phyloP scores from a whole-genome alignment of 2,329 filamentous ascomycete genomes.

The Colletotrichum lupini region DNA sequence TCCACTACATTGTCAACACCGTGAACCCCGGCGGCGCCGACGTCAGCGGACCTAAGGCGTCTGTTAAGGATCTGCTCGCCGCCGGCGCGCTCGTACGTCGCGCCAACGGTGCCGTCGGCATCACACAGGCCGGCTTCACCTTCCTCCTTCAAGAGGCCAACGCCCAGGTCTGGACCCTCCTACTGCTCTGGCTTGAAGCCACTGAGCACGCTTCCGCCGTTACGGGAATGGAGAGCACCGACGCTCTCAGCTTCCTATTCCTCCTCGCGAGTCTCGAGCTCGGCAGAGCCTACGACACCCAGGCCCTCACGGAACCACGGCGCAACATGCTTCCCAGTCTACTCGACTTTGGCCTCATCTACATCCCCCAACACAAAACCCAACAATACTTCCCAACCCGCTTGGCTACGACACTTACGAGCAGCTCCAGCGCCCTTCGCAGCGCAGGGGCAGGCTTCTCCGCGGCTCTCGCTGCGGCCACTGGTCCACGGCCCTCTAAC shows the following conservation, averaged over 20 bases:
- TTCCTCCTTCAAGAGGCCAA: slow-evolving; percentile 96
- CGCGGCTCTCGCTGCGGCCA: slow-evolving; percentile 67
- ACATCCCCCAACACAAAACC: slow-evolving; percentile 69
- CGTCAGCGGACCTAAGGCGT: slow-evolving; percentile 71
- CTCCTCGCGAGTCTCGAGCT: slow-evolving; percentile 93
- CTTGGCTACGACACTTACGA: slow-evolving; percentile 90
- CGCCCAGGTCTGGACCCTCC: slow-evolving; percentile 94
- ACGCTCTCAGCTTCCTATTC: slow-evolving; percentile 96
- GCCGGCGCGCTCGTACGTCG: slow-evolving; percentile 82
- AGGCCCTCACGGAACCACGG: slow-evolving; percentile 83
- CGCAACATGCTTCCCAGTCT: slow-evolving; percentile 91
- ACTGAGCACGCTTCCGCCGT: slow-evolving; percentile 69
- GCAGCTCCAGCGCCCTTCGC: slow-evolving; percentile 76
- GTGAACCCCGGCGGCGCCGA: slow-evolving; percentile 59
- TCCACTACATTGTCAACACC: slow-evolving; percentile 93
- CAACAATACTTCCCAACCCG: slow-evolving; percentile 88
- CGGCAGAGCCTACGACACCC: slow-evolving; percentile 89
- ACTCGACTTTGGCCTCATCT: slow-evolving; percentile 92
- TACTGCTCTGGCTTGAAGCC: slow-evolving; percentile 92
- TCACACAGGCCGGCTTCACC: slow-evolving; percentile 93
- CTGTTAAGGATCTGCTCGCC: slow-evolving; percentile 86
- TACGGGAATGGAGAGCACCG: slow-evolving; percentile 85
- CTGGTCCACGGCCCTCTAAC: slow-evolving; percentile 44
- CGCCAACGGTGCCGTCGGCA: slow-evolving; percentile 66
- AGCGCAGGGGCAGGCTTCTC: slow-evolving; percentile 76